These are phyloP conservation scores for Myxozyma sirexii DNA, from an alignment of 805 yeast genomes.

Conservation along the genomic window DNA sequence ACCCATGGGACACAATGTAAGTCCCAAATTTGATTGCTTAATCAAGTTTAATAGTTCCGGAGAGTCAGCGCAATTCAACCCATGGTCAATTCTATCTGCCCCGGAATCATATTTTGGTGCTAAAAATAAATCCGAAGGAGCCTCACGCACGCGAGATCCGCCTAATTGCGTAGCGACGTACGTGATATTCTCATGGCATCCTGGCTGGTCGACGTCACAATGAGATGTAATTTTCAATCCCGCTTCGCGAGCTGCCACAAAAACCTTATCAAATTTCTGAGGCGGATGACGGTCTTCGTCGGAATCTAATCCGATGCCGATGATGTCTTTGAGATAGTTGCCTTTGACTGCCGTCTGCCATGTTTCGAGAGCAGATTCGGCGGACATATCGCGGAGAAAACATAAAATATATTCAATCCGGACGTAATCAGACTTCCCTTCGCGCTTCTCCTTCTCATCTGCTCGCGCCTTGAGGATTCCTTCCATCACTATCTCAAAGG, in stretches of 20 bases:
- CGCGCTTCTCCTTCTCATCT: background rate
- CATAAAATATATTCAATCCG: conserved; percentile 15
- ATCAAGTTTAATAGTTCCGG: conserved; percentile 10
- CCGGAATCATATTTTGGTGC: conserved; percentile 14
- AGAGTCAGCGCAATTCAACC: conserved; percentile 20
- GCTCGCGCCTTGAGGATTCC: conserved; percentile 45
- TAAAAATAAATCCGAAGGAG: background rate
- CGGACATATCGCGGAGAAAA: conserved; percentile 21
- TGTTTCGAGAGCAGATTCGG: conserved; percentile 16
- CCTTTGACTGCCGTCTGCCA: conserved; percentile 4
- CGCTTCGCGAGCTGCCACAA: conserved; percentile 45
- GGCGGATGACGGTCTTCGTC: conserved; percentile 82
- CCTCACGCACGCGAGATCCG: conserved; percentile 12
- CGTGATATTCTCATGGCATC: conserved; percentile 3
- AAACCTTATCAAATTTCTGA: conserved; percentile 64
- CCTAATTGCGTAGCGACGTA: conserved; percentile 26
- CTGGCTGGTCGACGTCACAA: conserved; percentile 26
- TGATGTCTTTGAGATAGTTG: conserved; percentile 51
- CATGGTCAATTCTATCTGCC: conserved; percentile 27
- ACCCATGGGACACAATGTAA: conserved; percentile 27
- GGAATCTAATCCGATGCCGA: conserved; percentile 79
- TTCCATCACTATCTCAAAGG: conserved; percentile 59
- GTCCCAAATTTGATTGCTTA: conserved; percentile 17
- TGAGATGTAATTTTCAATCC: conserved; percentile 21
- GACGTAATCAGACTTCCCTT: conserved; percentile 6